Percentiles rank a stretch among this genome's conserved stretches.
phyloP scores from a whole-genome alignment of 2,329 filamentous ascomycete species.

The Aciculosporium take region DNA sequence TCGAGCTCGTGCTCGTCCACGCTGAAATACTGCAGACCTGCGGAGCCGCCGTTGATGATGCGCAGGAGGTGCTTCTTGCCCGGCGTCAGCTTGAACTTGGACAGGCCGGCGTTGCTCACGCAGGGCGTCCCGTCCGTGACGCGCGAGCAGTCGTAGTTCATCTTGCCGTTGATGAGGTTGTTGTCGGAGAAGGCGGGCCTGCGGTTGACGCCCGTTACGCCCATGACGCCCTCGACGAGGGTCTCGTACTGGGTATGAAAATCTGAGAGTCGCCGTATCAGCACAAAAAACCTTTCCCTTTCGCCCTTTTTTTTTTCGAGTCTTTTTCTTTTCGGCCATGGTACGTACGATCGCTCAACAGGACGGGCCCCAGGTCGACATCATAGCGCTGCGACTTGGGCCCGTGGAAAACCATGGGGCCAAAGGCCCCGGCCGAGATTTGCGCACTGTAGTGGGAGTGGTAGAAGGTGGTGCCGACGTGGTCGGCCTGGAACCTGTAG shows the following conservation, averaged over 20 bases:
- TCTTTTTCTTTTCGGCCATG: background rate
- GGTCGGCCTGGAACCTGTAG: constrained; percentile 42
- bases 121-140: background rate
- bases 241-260: constrained; percentile 27
- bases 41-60: background rate
- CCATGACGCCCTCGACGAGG: constrained; percentile 12
- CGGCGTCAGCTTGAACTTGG: constrained; percentile 23
- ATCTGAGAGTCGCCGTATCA: no score
- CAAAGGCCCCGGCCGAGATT: constrained; percentile 40
- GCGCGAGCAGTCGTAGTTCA: background rate
- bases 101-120: background rate
- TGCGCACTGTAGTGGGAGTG: constrained; percentile 43
- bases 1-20: constrained; percentile 43
- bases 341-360: constrained; percentile 38
- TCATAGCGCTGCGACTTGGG: constrained; percentile 46
- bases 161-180: constrained; percentile 29
- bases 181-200: constrained; percentile 22
- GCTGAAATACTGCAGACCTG: background rate
- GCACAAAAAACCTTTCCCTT: no score
- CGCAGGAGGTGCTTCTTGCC: background rate
- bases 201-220: background rate
- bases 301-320: no score
- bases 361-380: constrained; percentile 44
- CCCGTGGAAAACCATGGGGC: constrained; percentile 47
- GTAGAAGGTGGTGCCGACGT: constrained; percentile 44